Base-by-base conservation (phyloP, 2,329 filamentous ascomycete genomes). In the Paecilomyces sp. region DNA sequence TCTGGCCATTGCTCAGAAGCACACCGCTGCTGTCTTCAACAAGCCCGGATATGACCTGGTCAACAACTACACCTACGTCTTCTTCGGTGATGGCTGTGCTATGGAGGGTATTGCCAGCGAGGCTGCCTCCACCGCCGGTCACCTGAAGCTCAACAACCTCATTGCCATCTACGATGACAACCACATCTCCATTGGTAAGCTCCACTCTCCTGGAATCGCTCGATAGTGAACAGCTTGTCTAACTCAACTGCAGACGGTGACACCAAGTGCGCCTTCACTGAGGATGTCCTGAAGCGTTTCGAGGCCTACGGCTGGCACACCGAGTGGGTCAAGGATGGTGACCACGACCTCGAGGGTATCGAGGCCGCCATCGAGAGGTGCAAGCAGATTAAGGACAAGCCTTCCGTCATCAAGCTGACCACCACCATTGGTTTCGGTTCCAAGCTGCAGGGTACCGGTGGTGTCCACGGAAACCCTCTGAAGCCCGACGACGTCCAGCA, bases 81-180 rank as follows among this genome's bases (percentile, higher is more conserved):
- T 97, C 86, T 90, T 99, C 75, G 94, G 94, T 76, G 94, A 99
- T 83, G 94, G 94, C 68, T 99, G 94, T 81, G 86, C 95, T 80
- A 95, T 96, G 92, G 94, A 99, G 84, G 94, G 94, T 84, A 85
- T 99, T 81, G 91, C 94, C 67, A 86, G 86, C 74, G 94, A 99
- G 83, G 93, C 94, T 71, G 91, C 85, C 69, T 96, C 92, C 62
- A 85, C 92, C 68, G 94, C 94, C 68, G 94, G 94, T 74, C 94
- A 99, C 83, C 85, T 97, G 78, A 90, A 97, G 85, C 87, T 99
- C 66, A 94, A 93, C 75, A 99, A 97, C 85, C 84, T 99, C 73
- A 97, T 97, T 79, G 87, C 86, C 79, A 85, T 99, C 80, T 99
- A 93, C 79, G 94, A 99, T 75, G 94, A 99, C 84, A 99, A 99